Percentiles rank a stretch among this genome's conserved stretches.
These are phyloP conservation scores for Chrysosporium queenslandicum DNA, from an alignment of 2,329 filamentous ascomycete species.

Conservation along the genomic window DNA sequence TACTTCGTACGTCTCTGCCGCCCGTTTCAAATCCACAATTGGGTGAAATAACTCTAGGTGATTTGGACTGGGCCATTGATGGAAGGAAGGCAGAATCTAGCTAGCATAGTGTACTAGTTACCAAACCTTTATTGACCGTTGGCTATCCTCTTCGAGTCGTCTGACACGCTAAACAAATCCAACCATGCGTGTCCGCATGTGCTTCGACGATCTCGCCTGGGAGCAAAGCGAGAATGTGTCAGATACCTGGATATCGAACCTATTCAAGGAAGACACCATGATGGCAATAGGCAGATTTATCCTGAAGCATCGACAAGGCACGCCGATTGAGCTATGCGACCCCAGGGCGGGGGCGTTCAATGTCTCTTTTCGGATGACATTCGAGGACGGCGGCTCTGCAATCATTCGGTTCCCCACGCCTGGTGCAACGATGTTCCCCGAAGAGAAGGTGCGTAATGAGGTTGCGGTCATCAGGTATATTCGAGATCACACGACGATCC, in stretches of 20 bases:
- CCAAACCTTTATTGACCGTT: too few relatives aligned
- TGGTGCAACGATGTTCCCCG: constrained; percentile 18
- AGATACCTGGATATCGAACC: background rate
- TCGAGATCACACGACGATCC: constrained; percentile 16
- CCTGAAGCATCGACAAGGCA: background rate
- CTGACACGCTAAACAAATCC: too few relatives aligned
- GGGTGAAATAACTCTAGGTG: too few relatives aligned
- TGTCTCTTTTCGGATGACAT: constrained; percentile 19
- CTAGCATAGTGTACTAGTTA: too few relatives aligned
- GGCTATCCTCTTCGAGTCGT: too few relatives aligned
- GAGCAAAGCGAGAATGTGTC: background rate
- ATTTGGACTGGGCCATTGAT: too few relatives aligned
- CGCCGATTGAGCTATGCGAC: background rate
- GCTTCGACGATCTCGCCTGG: background rate
- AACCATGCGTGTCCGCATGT: too few relatives aligned
- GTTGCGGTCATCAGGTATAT: constrained; percentile 18
- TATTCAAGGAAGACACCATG: background rate
- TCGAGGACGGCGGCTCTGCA: background rate
- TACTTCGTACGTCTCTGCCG: too few relatives aligned
- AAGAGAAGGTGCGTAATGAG: constrained; percentile 21
- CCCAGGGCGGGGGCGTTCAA: constrained; percentile 19
- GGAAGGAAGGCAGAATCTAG: too few relatives aligned
- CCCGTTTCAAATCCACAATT: too few relatives aligned
- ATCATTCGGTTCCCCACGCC: constrained; percentile 21
- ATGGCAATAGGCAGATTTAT: background rate